phyloP scores from a whole-genome alignment of 2,329 filamentous ascomycete species.

The Colletotrichum karsti region DNA sequence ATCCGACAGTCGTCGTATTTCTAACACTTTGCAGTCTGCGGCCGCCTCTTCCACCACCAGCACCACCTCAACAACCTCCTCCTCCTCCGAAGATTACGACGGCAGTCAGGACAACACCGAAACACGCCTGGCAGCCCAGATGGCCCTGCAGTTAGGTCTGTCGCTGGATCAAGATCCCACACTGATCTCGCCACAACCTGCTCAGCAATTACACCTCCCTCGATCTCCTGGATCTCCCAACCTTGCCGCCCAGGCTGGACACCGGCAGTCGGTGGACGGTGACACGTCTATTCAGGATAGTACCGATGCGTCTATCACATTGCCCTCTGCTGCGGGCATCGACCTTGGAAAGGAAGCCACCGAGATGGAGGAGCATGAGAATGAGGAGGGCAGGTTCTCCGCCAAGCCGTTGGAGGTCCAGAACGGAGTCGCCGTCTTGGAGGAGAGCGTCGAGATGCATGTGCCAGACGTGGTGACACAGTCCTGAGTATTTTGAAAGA shows the following conservation, averaged over 20 bases:
- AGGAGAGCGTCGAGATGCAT: conserved; percentile 61
- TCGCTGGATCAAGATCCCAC: not conserved
- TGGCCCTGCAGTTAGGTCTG: not conserved
- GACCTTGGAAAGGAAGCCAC: not conserved
- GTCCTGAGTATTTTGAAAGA: conserved; percentile 19
- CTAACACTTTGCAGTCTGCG: not conserved
- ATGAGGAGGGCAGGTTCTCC: conserved; percentile 41
- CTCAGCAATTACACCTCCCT: conserved; percentile 1
- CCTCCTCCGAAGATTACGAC: not conserved
- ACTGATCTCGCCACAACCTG: not conserved
- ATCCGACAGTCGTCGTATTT: no score
- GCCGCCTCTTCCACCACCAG: not conserved
- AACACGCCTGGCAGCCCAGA: not conserved
- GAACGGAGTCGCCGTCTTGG: conserved; percentile 62
- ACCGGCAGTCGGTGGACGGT: not conserved
- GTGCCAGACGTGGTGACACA: conserved; percentile 53
- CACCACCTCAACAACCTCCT: not conserved
- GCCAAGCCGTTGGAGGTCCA: conserved; percentile 54
- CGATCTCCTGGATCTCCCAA: conserved; percentile 20
- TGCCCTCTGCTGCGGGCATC: not conserved
- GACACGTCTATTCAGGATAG: conserved; percentile 12
- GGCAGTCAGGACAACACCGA: not conserved
- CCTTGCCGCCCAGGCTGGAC: not conserved
- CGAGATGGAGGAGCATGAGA: conserved; percentile 41
- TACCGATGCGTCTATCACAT: not conserved